Base-by-base conservation (phyloP, 176 grass and related monocot species). In the Cenchrus americanus region DNA sequence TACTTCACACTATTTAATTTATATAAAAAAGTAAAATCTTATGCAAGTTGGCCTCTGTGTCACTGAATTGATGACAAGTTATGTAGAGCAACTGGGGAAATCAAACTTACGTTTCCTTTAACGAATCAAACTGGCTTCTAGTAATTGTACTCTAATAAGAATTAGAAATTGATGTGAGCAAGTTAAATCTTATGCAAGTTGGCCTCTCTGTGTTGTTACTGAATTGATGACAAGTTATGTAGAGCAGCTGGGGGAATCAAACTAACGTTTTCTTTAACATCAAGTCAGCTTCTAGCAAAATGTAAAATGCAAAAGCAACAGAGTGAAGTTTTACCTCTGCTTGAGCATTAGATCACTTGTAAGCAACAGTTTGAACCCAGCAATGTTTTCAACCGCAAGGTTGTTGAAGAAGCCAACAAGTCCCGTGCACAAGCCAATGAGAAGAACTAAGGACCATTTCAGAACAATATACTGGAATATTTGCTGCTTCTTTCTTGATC, bases 401-500 rank as follows among this genome's bases (percentile, higher is more conserved):
- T 99, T 99, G 75, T 96, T 96, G 81, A 99, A 96, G 86, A 96
- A 91, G 32, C 66, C 97, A 62, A 96, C 88, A 53, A 96, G 44
- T n/a, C 91, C 97, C 78, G 97, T 99, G 27, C 52, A 63, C 71
- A 96, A 26, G 47, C 97, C 97, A 75, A 94, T 96, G 48, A 99
- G 86, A 82, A 99, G 91, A 85, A 91, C 89, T 2, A 99, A 80
- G 7, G 89, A 87, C 97, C 97, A 99, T 84, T 99, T 89, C 46
- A 99, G 83, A 75, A 99, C 62, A 77, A 99, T 79, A 83, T 96
- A 99, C 80, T 99, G 89, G 88, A 92, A 89, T 89, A 99, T 96
- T 69, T 99, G 91, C 72, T 87, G 54, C 78, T 96, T 99, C 67
- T 87, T 93, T 85, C 97, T 96, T 24, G 89, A 94, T 73, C 93